Base-by-base conservation (phyloP, 768 basidiomycete species). In the Daedaleopsis sinensis region DNA sequence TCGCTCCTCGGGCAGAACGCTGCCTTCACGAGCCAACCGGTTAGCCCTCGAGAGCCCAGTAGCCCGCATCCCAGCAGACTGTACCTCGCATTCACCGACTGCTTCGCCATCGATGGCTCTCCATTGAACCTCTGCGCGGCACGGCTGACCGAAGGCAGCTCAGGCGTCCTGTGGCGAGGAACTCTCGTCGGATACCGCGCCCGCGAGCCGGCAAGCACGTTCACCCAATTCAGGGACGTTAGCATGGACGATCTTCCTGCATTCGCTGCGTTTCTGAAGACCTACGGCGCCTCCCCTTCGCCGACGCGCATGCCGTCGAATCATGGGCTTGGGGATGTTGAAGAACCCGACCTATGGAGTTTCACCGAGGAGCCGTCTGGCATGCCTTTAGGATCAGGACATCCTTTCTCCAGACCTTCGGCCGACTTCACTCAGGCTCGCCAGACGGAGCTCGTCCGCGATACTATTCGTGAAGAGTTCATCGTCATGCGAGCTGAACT, bases 221-320 rank as follows among this genome's bases (percentile, higher is more conserved):
- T 42, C 50, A 46, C 50, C 18, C 57, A 52, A 49, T 58, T 52
- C 50, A 19, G 38, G 50, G 57, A 58, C 39, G 57, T 58, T 18
- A n/a, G 21, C 23, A 13, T 35, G 16, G 27, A 13, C 37, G 57
- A 58, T 38, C 16, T 58, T 18, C 18, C 49, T 44, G 39, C 49
- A 9, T 51, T 58, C 39, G 19, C 18, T 11, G 21, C 11, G 38
- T 58, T 58, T 49, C 35, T 52, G 49, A 43, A 43, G 15, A n/a
- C 13, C n/a, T 12, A 43, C 42, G 42, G 42, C 27, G 27, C n/a
- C 7, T 12, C 42, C 42, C n/a, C n/a, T 15, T 15, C 42, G 15
- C 42, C 15, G 42, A 43, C 5, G n/a, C 13, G 0, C 13, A n/a
- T 15, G n/a, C 15, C 7, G 42, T 12, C 42, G 42, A 43, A 12